A percentile compares a stretch with the other conserved stretches of the same genome.
Evolutionary conservation across 169 alveolate species (phyloP).

Genomic region (Sarcocystis neurona): DNA sequence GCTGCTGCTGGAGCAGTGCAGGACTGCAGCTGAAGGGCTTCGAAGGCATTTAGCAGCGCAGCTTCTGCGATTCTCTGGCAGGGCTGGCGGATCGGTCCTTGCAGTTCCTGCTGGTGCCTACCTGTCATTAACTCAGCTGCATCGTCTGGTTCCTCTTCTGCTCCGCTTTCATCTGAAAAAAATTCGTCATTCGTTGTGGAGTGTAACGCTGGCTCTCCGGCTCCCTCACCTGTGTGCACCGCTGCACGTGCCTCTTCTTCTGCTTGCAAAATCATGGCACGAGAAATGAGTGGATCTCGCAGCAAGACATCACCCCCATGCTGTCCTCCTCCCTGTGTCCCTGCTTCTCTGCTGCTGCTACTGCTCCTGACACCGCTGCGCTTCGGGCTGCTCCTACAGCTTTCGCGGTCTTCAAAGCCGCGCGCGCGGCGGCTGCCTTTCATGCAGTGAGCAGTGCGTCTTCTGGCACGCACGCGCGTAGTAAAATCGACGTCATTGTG

Average conservation of each 20-base stretch:
- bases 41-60: background rate
- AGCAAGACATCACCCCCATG: background rate
- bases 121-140: too few species aligned
- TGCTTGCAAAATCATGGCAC: slow-evolving; percentile 2
- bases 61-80: too few species aligned
- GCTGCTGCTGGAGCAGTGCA: background rate
- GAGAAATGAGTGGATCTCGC: background rate
- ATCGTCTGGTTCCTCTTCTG: background rate
- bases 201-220: too few species aligned
- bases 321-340: too few species aligned
- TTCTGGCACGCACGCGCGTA: slow-evolving; percentile 3
- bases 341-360: too few species aligned
- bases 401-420: too few species aligned
- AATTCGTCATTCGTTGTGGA: too few species aligned
- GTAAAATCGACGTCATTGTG: slow-evolving; percentile 14
- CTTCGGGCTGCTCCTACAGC: too few species aligned
- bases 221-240: background rate
- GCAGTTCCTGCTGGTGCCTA: background rate
- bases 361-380: too few species aligned
- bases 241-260: slow-evolving; percentile 6
- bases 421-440: too few species aligned
- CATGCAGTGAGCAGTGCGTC: too few species aligned
- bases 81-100: background rate
- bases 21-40: slow-evolving; percentile 1
- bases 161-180: background rate